phyloP scores from a whole-genome alignment of 177 flowering plant genomes.

The Vitis hybrid region DNA sequence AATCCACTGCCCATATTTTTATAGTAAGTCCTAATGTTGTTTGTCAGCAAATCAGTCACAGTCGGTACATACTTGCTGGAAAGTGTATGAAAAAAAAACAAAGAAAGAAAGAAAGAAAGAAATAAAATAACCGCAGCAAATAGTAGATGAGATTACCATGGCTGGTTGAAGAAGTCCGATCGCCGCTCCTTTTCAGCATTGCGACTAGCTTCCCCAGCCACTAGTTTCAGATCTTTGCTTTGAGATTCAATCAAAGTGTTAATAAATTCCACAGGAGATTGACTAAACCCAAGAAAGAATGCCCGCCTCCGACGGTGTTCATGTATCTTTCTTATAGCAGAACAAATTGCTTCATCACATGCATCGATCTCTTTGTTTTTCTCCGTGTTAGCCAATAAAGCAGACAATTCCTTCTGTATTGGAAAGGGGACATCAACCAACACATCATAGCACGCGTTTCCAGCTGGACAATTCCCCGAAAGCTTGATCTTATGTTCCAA shows the following conservation, averaged over 20 bases:
- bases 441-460: constrained; percentile 89
- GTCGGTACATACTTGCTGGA: not conserved
- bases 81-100: not conserved
- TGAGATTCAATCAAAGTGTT: constrained; percentile 91
- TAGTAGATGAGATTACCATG: constrained; percentile 34
- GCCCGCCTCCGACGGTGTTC: constrained; percentile 88
- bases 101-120: not conserved
- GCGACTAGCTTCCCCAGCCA: constrained; percentile 85
- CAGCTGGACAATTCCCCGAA: constrained; percentile 77
- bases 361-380: constrained; percentile 82
- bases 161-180: constrained; percentile 72
- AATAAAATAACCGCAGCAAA: not conserved
- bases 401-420: constrained; percentile 78
- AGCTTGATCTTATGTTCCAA: constrained; percentile 87
- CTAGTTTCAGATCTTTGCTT: constrained; percentile 78
- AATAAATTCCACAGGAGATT: constrained; percentile 92
- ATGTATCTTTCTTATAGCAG: constrained; percentile 83
- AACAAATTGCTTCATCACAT: constrained; percentile 86
- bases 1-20: not conserved
- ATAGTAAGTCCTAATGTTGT: not conserved
- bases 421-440: constrained; percentile 91
- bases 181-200: constrained; percentile 80
- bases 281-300: constrained; percentile 97
- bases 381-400: constrained; percentile 75
- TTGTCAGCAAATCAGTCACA: not conserved